Conservation (phyloP, 2,329 filamentous ascomycete genomes). For the Elsinoe batatas region DNA sequence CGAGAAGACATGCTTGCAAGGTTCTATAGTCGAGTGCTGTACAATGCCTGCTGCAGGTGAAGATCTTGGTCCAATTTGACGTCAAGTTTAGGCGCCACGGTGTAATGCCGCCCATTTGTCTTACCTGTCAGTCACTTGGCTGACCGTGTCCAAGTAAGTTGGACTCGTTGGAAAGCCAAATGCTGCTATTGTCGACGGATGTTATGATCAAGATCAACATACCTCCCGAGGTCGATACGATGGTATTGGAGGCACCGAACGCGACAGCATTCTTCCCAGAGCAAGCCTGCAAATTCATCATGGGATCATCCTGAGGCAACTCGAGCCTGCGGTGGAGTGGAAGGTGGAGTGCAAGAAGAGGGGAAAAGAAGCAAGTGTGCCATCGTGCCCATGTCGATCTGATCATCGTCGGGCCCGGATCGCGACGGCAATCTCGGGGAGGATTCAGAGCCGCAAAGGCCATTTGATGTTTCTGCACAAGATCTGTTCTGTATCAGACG, state of each 20-base stretch:
- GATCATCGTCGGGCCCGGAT: neutral
- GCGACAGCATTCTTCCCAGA: no score
- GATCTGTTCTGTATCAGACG: no score
- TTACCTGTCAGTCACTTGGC: conserved; percentile 2
- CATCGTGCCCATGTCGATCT: neutral
- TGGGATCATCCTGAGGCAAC: no score
- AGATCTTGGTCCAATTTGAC: neutral
- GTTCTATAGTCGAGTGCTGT: neutral
- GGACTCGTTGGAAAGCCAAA: neutral
- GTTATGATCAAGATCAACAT: no score
- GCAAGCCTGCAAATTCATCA: no score
- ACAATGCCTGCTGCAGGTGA: neutral
- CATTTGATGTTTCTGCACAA: no score
- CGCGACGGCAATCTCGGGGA: neutral
- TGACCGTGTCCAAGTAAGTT: neutral
- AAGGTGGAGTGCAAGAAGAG: neutral
- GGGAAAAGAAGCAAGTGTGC: neutral
- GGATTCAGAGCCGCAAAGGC: no score
- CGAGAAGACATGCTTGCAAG: neutral
- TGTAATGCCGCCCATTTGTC: neutral
- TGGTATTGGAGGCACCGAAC: no score
- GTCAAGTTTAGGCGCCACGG: neutral
- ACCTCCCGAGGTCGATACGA: no score
- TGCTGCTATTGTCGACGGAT: no score
- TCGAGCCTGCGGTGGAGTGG: neutral